phyloP scores from a whole-genome alignment of 805 yeast genomes.

The Zygosaccharomyces rouxii region DNA sequence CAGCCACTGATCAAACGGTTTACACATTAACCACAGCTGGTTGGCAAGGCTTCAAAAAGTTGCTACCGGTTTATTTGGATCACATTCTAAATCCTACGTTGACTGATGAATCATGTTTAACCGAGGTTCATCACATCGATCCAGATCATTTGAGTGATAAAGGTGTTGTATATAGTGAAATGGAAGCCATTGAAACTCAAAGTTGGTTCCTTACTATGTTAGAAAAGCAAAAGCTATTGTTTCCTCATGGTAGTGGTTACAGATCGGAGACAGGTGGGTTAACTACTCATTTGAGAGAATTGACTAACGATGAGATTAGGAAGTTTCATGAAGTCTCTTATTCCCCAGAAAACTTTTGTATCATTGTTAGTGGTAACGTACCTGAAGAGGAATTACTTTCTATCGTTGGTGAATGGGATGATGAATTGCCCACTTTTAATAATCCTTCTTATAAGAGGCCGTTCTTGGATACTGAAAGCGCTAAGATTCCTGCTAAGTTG shows the following conservation, averaged over 20 bases:
- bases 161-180: slow-evolving; percentile 95
- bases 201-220: slow-evolving; percentile 63
- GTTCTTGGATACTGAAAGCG: slow-evolving; percentile 59
- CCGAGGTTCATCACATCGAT: slow-evolving; percentile 94
- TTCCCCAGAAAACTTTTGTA: slow-evolving; percentile 77
- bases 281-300: slow-evolving; percentile 64
- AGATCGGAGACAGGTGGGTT: slow-evolving; percentile 93
- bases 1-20: slow-evolving; percentile 92
- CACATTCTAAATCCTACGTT: slow-evolving; percentile 81
- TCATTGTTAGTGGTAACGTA: slow-evolving; percentile 82
- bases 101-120: slow-evolving; percentile 83
- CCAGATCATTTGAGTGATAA: slow-evolving; percentile 78
- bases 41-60: slow-evolving; percentile 84
- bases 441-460: slow-evolving; percentile 52
- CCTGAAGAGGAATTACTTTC: slow-evolving; percentile 66
- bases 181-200: slow-evolving; percentile 88
- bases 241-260: slow-evolving; percentile 65
- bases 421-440: slow-evolving; percentile 42
- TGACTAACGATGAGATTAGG: slow-evolving; percentile 70
- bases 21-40: slow-evolving; percentile 91
- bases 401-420: slow-evolving; percentile 59
- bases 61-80: slow-evolving; percentile 86
- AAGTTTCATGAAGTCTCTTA: slow-evolving; percentile 68
- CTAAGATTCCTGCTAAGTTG: slow-evolving; percentile 44
- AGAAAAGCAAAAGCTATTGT: slow-evolving; percentile 55